Conservation (phyloP, 2,329 filamentous ascomycete species). For the Cytospora piceicola region DNA sequence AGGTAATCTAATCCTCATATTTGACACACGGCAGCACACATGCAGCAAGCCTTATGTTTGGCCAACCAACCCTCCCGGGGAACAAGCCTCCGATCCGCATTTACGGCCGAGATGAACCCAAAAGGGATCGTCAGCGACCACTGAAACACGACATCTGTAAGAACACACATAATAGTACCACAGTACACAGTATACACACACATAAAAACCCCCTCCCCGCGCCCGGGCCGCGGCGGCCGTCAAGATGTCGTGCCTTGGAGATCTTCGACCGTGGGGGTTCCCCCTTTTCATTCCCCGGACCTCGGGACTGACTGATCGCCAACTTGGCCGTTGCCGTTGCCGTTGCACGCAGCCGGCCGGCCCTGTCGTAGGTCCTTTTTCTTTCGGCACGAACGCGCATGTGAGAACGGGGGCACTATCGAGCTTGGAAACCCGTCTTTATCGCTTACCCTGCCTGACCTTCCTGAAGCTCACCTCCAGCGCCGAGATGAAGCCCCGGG, state of each 20-base stretch:
- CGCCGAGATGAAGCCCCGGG: conserved; percentile 16
- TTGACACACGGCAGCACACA: background rate
- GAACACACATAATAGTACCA: too few species aligned
- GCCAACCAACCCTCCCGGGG: background rate
- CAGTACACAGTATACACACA: too few species aligned
- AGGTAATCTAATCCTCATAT: too few species aligned
- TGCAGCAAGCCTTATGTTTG: conserved; percentile 10
- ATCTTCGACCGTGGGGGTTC: background rate
- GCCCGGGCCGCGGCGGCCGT: background rate
- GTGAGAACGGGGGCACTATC: background rate
- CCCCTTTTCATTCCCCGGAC: conserved; percentile 1
- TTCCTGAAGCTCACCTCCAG: conserved; percentile 5
- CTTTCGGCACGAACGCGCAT: background rate
- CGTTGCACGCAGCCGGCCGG: background rate
- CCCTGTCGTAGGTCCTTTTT: background rate
- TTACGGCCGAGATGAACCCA: background rate
- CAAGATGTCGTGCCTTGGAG: conserved; percentile 1
- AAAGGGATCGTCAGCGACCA: background rate
- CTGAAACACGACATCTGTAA: background rate
- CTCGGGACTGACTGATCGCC: too few species aligned
- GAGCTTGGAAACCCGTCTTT: background rate
- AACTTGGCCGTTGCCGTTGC: background rate
- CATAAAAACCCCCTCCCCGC: background rate
- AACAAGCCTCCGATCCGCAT: background rate
- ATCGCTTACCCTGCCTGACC: background rate